Base-by-base conservation (phyloP, 1,284 basidiomycete genomes). In the Sporisorium graminicola region DNA sequence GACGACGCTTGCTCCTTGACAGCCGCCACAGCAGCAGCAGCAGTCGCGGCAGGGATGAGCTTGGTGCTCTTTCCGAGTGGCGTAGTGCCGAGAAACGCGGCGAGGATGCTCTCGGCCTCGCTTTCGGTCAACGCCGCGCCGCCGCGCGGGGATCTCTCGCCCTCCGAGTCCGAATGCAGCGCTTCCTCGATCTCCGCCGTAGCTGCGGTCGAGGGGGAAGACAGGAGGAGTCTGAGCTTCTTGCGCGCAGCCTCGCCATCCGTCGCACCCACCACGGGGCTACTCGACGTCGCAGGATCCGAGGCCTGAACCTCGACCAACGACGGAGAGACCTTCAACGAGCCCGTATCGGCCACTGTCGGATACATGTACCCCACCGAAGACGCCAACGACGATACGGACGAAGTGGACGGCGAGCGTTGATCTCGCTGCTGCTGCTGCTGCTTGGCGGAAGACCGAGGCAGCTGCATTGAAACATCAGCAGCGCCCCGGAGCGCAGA, bases 311-410 rank as follows among this genome's bases (percentile, higher is more conserved):
- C 60, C 60, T 73, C 70, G 24, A 52, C 59, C 29, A 74, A 37
- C 14, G 67, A 70, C 43, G 55, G 50, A 5, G 67, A 55, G 16
- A 75, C 67, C 33, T 75, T 75, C 52, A 54, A 54, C 26, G 67
- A 57, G 44, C 67, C 73, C 6, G 73, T 70, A 9, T 65, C 67
- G 0, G 52, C 52, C 0, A 66, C 22, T 3, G 73, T 75, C 3
- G 73, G 73, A 27, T 57, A 66, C 66, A 70, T 57, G 59, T 75
- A 70, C 18, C 73, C 73, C 20, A 66, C 13, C 16, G 73, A 75
- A 5, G 72, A 74, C 0, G 66, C 63, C 10, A 59, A 22, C 1
- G 65, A 69, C 3, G 66, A 50, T 16, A 50, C 33, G 6, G 56
- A 54, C 18, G 65, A 62, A 1, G 50, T 44, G 0, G 71, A 68